Evolutionary conservation across 1,284 basidiomycete species (phyloP).

Genomic region (Pterulicium gracile): DNA sequence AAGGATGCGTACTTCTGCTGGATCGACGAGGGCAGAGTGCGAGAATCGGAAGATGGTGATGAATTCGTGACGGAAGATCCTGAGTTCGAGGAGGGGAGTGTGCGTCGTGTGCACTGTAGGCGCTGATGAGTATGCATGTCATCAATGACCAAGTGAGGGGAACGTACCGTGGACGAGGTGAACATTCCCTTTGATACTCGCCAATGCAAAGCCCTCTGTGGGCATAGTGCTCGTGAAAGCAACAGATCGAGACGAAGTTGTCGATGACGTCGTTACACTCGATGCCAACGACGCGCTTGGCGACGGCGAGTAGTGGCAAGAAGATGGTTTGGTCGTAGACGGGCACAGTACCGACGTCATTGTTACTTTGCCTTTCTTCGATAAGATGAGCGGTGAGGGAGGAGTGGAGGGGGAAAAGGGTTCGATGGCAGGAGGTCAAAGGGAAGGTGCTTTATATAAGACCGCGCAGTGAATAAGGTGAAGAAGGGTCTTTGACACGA

Average conservation of each 20-base stretch:
- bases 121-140: conserved; percentile 5
- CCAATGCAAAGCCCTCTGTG: conserved; percentile 33
- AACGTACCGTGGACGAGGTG: conserved; percentile 37
- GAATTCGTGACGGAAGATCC: conserved; percentile 46
- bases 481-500: background rate
- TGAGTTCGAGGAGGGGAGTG: conserved; percentile 12
- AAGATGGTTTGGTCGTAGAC: background rate
- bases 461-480: background rate
- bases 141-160: conserved; percentile 1
- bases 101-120: conserved; percentile 9
- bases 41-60: conserved; percentile 46
- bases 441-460: background rate
- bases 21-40: conserved; percentile 31
- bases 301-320: background rate
- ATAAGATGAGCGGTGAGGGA: background rate
- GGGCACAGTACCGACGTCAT: background rate
- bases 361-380: no score
- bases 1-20: conserved; percentile 42
- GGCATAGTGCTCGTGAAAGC: background rate
- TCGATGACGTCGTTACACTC: no score
- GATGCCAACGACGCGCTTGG: background rate
- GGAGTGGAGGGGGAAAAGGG: background rate
- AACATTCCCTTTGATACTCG: conserved; percentile 30
- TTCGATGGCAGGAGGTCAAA: background rate
- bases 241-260: background rate